Evolutionary conservation across 345 rosid species (phyloP).

Genomic region (Zanthoxylum bungeanum): DNA sequence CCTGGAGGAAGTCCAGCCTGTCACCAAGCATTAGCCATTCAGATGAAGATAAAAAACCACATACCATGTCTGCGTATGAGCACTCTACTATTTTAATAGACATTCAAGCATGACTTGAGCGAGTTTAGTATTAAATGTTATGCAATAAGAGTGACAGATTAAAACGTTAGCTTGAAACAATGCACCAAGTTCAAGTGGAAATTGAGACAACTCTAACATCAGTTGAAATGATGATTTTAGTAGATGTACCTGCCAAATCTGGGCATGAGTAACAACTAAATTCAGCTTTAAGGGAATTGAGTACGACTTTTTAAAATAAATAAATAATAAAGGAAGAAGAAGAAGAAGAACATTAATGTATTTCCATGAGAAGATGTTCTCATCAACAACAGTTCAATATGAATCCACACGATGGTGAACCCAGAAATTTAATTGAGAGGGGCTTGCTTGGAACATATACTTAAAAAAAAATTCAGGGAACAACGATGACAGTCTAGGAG

Average conservation of each 20-base stretch:
- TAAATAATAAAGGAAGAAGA: too few relatives aligned
- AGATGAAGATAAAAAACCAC: conserved; percentile 1
- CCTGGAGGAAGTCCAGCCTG: conserved; percentile 97
- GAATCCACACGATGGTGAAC: too few relatives aligned
- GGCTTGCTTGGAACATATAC: too few relatives aligned
- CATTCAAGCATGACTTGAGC: neutral
- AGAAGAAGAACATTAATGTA: neutral
- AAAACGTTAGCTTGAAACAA: neutral
- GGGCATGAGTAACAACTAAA: too few relatives aligned
- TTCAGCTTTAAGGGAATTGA: neutral
- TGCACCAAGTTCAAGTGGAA: neutral
- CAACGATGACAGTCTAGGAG: too few relatives aligned
- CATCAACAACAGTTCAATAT: neutral
- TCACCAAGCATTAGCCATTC: conserved; percentile 3
- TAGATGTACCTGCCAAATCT: neutral
- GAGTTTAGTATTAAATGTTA: neutral
- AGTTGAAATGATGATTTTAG: neutral
- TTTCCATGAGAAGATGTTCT: neutral
- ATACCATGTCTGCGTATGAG: neutral
- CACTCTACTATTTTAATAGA: neutral
- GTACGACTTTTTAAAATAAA: too few relatives aligned
- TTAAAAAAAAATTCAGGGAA: too few relatives aligned
- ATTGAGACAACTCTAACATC: neutral
- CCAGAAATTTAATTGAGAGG: too few relatives aligned
- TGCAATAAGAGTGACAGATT: neutral